phyloP scores from a whole-genome alignment of 495 filamentous ascomycete species.

The Talaromyces proteolyticus region DNA sequence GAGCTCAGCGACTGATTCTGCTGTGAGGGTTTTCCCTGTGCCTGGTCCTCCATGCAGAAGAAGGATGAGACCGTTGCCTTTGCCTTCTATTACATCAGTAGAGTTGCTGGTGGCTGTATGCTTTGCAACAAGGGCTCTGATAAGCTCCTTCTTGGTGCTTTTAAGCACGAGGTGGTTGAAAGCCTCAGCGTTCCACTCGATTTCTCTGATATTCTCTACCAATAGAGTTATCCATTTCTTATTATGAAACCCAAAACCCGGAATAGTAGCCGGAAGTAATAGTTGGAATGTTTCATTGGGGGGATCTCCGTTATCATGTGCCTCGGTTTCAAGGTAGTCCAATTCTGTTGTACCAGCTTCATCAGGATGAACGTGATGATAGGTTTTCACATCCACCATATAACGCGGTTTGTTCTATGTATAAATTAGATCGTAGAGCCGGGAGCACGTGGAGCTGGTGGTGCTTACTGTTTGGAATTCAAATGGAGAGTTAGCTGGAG shows the following conservation, averaged over 20 bases:
- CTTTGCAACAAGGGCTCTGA: constrained; percentile 42
- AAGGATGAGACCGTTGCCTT: constrained; percentile 56
- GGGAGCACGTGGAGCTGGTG: background rate
- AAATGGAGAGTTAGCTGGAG: constrained; percentile 3
- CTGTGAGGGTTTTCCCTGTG: constrained; percentile 55
- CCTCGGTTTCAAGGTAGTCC: constrained; percentile 5
- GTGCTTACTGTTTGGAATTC: constrained; percentile 8
- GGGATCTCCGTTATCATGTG: background rate
- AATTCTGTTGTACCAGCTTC: background rate
- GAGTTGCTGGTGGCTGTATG: constrained; percentile 24
- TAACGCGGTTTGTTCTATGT: constrained; percentile 9
- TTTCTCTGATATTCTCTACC: constrained; percentile 28
- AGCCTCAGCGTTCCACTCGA: constrained; percentile 45
- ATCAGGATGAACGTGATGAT: constrained; percentile 10
- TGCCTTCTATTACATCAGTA: constrained; percentile 42
- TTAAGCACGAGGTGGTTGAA: constrained; percentile 53
- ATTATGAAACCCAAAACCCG: constrained; percentile 11
- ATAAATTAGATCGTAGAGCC: too few species aligned
- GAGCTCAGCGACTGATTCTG: constrained; percentile 46
- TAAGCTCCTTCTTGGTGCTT: constrained; percentile 42
- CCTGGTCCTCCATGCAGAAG: constrained; percentile 54
- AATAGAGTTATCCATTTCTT: constrained; percentile 40
- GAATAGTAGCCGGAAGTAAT: constrained; percentile 7
- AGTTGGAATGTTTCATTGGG: constrained; percentile 1
- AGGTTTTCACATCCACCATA: constrained; percentile 11